Evolutionary conservation across 257 asterid genomes (phyloP), one percentile per base, ranked within the genome.

Genomic region (Nemophila menziesii): DNA sequence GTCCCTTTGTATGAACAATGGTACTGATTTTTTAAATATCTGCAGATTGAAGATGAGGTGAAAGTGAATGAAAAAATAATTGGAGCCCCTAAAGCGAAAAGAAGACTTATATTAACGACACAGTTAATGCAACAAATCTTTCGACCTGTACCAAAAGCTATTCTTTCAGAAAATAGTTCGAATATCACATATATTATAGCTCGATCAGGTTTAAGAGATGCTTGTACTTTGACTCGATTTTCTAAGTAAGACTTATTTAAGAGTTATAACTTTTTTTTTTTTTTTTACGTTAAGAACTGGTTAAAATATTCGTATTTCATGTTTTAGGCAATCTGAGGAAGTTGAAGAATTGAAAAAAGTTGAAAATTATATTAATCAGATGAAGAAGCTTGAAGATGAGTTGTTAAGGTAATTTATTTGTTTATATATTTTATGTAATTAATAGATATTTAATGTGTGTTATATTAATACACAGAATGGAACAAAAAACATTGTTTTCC

Each of bases 161-260:
- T 73, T 66, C 71, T 78, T 51, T 54, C 61, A 48, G 83, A 73
- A 65, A 75, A 66, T 45, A 52, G 58, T 49, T 59, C 72, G 49
- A 67, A 57, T 62, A 57, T 76, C 58, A 66, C 69, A 21, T 79
- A 78, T 66, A 63, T 53, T 57, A 55, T 71, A 48, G 80, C 92
- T 20, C 73, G 93, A 64, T 60, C 65, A 39, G 60, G 68, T n/a
- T 70, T 86, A 61, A 83, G 86, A 34, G 86, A 81, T 66, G 92
- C 81, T 2, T 81, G 93, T 74, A 45, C 63, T 69, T 36, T 67
- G 64, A 60, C 60, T 33, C 20, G 55, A 20, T 27, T 20, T 54
- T 33, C 45, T 47, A 60, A 48, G 92, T 75, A 73, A 37, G 71
- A 42, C 16, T 67, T 46, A 27, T 43, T 45, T 51, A 37, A 18